phyloP scores from a whole-genome alignment of 2,329 filamentous ascomycete species.

The Trichocomaceae sp. region DNA sequence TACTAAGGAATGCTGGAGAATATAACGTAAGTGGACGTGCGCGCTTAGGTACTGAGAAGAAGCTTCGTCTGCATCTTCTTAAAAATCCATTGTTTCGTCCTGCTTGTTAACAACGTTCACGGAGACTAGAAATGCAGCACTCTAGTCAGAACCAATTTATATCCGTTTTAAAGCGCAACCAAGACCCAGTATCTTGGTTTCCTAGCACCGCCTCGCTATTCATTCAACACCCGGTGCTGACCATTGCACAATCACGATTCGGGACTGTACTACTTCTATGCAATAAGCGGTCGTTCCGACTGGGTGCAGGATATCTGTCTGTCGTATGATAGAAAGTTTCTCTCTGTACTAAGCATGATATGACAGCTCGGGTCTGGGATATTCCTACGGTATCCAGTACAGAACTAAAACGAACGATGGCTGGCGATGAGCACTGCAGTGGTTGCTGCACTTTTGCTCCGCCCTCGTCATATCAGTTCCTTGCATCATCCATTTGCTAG shows the following conservation, averaged over 20 bases:
- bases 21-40: conserved; percentile 98
- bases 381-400: conserved; percentile 50
- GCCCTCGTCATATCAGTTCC: conserved; percentile 65
- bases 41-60: conserved; percentile 92
- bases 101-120: too few relatives aligned
- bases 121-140: conserved; percentile 57
- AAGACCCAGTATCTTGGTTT: conserved; percentile 80
- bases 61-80: conserved; percentile 48
- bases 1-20: conserved; percentile 93
- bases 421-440: conserved; percentile 80
- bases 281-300: conserved; percentile 74
- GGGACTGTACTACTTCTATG: too few relatives aligned
- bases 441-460: conserved; percentile 86
- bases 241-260: conserved; percentile 91
- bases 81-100: conserved; percentile 34
- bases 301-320: conserved; percentile 89
- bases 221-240: conserved; percentile 84
- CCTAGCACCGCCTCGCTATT: conserved; percentile 75
- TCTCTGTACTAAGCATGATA: conserved; percentile 80
- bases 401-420: conserved; percentile 70
- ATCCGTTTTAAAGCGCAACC: conserved; percentile 70
- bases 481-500: conserved; percentile 71
- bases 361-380: conserved; percentile 79
- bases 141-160: conserved; percentile 79
- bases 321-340: conserved; percentile 73